Conservation (phyloP, 805 yeast species). For the Ascoidea rubescens region DNA sequence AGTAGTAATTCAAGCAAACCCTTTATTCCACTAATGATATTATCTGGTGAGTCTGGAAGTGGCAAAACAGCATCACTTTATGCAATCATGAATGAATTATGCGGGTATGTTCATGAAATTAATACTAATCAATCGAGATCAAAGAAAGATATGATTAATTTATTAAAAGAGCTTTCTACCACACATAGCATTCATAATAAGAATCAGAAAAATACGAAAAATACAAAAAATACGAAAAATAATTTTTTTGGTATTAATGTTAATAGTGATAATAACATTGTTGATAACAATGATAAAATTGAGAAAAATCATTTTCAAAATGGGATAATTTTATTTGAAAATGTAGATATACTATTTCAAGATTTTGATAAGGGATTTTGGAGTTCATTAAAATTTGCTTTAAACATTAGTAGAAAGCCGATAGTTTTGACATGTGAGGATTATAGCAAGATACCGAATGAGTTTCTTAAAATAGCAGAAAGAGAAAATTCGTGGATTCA, state of each 20-base stretch:
- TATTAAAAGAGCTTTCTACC: constrained; percentile 67
- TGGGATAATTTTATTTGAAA: constrained; percentile 71
- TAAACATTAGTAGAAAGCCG: constrained; percentile 53
- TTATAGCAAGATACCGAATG: constrained; percentile 30
- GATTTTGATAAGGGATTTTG: constrained; percentile 71
- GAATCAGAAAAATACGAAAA: constrained; percentile 6
- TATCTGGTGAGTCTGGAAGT: constrained; percentile 58
- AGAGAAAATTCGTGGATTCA: constrained; percentile 26
- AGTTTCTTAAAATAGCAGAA: constrained; percentile 29
- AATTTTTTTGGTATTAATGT: background rate
- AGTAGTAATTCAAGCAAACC: constrained; percentile 6
- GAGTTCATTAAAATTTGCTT: constrained; percentile 49
- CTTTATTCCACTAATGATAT: constrained; percentile 48
- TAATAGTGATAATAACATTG: constrained; percentile 1
- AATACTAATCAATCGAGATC: constrained; percentile 65
- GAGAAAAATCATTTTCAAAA: constrained; percentile 24
- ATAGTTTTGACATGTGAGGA: constrained; percentile 53
- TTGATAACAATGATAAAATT: background rate
- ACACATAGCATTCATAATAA: constrained; percentile 56
- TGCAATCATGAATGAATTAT: constrained; percentile 45
- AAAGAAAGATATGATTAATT: constrained; percentile 51
- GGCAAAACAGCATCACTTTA: constrained; percentile 72
- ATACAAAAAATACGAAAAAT: background rate
- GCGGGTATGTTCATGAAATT: constrained; percentile 70
- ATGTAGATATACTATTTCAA: constrained; percentile 69